A percentile compares a stretch with the other conserved stretches of the same genome.
Conservation (phyloP, 2,329 filamentous ascomycete species). For the Ceratocystis destructans region DNA sequence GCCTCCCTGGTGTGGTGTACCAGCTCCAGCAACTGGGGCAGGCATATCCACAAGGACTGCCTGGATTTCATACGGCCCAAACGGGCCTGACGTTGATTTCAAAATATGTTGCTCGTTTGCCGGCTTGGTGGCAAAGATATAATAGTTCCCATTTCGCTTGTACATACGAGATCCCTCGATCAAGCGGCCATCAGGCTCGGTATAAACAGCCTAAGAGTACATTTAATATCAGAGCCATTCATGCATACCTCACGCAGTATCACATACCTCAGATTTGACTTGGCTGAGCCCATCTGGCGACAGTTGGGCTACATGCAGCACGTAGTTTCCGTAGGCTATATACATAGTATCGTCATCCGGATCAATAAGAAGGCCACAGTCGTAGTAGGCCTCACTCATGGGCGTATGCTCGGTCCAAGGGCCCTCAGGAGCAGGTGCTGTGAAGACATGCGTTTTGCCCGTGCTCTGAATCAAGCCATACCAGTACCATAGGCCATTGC, state of each 20-base stretch:
- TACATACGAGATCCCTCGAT: constrained; percentile 31
- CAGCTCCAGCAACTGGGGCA: constrained; percentile 30
- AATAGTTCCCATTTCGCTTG: constrained; percentile 33
- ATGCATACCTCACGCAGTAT: constrained; percentile 22
- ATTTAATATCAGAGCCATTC: constrained; percentile 21
- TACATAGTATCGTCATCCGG: constrained; percentile 44
- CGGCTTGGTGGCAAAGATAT: constrained; percentile 36
- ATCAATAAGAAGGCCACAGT: constrained; percentile 43
- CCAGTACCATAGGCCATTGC: constrained; percentile 19
- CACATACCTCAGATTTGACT: constrained; percentile 24
- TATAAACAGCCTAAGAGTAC: constrained; percentile 20
- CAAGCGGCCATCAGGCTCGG: constrained; percentile 21
- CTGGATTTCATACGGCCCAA: constrained; percentile 38
- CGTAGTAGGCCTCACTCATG: constrained; percentile 33
- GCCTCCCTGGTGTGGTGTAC: constrained; percentile 39
- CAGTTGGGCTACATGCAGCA: constrained; percentile 37
- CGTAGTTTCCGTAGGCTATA: constrained; percentile 28
- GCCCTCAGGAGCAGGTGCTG: constrained; percentile 21
- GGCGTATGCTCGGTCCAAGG: constrained; percentile 24
- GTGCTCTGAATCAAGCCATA: constrained; percentile 21
- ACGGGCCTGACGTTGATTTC: constrained; percentile 33
- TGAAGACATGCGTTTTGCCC: constrained; percentile 22
- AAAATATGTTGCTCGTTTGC: constrained; percentile 34
- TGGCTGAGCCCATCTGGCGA: constrained; percentile 29
- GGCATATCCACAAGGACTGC: constrained; percentile 32